Percentiles rank a stretch among this genome's conserved stretches.
These are phyloP conservation scores for Nidularia pulvinata DNA, from an alignment of 768 basidiomycete species.

Conservation along the genomic window DNA sequence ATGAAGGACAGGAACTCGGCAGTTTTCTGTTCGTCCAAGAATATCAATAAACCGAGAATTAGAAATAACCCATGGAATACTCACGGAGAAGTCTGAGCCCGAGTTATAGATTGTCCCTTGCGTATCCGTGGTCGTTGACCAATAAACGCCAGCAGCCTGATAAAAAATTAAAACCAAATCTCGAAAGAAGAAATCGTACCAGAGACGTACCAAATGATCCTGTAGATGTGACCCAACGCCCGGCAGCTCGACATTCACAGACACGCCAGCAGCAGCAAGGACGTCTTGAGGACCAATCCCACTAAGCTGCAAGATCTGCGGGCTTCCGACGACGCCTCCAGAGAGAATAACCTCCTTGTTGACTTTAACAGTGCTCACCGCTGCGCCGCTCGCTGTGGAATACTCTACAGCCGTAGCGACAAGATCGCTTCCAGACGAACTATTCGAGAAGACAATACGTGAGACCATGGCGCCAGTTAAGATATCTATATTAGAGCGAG, in stretches of 20 bases:
- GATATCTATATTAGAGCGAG: conserved; percentile 63
- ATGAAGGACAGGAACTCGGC: conserved; percentile 51
- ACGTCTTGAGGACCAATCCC: conserved; percentile 60
- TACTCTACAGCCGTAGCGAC: conserved; percentile 38
- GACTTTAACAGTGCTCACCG: conserved; percentile 44
- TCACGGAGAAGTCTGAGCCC: conserved; percentile 24
- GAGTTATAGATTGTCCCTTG: conserved; percentile 28
- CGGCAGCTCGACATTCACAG: conserved; percentile 44
- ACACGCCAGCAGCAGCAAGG: conserved; percentile 41
- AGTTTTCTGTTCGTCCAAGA: conserved; percentile 13
- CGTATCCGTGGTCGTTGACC: conserved; percentile 21
- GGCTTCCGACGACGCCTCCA: conserved; percentile 50
- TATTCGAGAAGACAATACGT: conserved; percentile 45
- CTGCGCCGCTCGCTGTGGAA: conserved; percentile 28
- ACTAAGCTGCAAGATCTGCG: conserved; percentile 54
- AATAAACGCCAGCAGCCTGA: conserved; percentile 23
- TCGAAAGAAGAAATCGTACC: background rate
- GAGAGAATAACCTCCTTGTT: conserved; percentile 61
- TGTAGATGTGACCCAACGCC: conserved; percentile 64
- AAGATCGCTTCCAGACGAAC: conserved; percentile 41
- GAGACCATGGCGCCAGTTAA: conserved; percentile 61
- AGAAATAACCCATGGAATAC: background rate
- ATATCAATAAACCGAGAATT: background rate
- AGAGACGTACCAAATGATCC: conserved; percentile 36
- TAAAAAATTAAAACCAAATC: background rate